Conservation (phyloP, 352 stramenopile genomes). For the Globisporangium spiculum region DNA sequence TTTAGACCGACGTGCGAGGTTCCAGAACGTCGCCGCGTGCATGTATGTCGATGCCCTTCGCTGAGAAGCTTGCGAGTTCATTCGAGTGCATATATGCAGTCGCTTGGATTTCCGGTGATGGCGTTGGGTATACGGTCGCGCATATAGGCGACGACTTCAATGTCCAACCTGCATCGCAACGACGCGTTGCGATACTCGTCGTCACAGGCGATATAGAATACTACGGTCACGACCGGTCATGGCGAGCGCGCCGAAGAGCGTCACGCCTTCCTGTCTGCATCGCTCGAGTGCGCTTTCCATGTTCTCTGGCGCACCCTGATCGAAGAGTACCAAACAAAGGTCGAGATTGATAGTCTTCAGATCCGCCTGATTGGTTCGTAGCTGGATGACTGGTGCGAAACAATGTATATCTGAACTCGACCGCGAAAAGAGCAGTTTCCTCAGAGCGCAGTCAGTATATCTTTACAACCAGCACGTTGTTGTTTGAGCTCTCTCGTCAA, state of each 20-base stretch:
- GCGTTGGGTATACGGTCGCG: neutral
- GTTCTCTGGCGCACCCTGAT: conserved; percentile 29
- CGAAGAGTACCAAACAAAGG: conserved; percentile 37
- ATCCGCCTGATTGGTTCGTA: conserved; percentile 28
- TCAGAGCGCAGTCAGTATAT: too few species aligned
- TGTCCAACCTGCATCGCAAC: neutral
- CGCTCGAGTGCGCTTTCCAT: conserved; percentile 26
- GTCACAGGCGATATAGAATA: neutral
- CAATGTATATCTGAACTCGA: too few species aligned
- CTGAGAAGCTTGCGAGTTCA: neutral
- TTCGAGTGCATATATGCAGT: neutral
- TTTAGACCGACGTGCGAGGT: conserved; percentile 11
- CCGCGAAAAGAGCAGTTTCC: too few species aligned
- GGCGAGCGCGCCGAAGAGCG: conserved; percentile 33
- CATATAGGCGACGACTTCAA: neutral
- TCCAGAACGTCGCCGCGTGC: conserved; percentile 5
- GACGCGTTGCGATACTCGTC: neutral
- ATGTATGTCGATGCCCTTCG: neutral
- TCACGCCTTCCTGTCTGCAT: conserved; percentile 40
- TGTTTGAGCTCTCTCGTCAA: too few species aligned
- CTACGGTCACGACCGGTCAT: conserved; percentile 13
- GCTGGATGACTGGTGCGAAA: conserved; percentile 15
- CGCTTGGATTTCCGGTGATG: neutral
- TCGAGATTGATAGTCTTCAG: conserved; percentile 24
- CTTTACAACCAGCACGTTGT: too few species aligned